Conservation (phyloP, 2,329 filamentous ascomycete species). For the Sclerotinia trifoliorum region DNA sequence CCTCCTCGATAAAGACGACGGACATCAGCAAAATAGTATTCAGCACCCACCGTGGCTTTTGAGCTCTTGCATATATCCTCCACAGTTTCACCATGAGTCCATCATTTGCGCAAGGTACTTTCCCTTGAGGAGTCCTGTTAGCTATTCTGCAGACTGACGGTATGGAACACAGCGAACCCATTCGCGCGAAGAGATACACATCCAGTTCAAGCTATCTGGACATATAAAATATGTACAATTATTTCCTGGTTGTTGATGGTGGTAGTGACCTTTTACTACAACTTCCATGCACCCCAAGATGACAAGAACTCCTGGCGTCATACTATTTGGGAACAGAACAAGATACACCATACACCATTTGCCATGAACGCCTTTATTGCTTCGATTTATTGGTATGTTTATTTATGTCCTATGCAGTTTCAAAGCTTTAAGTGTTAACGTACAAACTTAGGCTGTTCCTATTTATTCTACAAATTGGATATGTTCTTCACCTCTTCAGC, state of each 20-base stretch:
- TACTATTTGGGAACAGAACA: conserved; percentile 75
- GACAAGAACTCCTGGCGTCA: conserved; percentile 53
- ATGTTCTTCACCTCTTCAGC: conserved; percentile 75
- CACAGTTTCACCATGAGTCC: conserved; percentile 5
- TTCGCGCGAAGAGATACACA: conserved; percentile 71
- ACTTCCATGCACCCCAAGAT: conserved; percentile 60
- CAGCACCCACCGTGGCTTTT: neutral
- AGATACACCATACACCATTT: conserved; percentile 67
- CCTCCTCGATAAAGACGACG: neutral
- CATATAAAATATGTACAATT: conserved; percentile 74
- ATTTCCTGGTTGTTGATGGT: conserved; percentile 74
- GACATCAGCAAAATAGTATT: neutral
- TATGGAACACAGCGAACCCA: conserved; percentile 61
- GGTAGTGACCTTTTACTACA: conserved; percentile 72
- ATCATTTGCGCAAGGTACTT: conserved; percentile 20
- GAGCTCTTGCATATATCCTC: neutral
- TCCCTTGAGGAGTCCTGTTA: neutral
- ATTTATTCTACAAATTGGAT: conserved; percentile 72
- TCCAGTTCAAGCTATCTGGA: conserved; percentile 57
- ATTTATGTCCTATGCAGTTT: neutral
- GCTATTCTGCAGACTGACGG: neutral
- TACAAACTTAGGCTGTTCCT: conserved; percentile 60
- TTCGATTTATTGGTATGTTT: conserved; percentile 71
- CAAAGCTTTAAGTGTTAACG: neutral
- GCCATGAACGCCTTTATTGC: conserved; percentile 64